These are phyloP conservation scores for Xylaria sp. DNA, from an alignment of 2,329 filamentous ascomycete genomes.

Conservation along the genomic window DNA sequence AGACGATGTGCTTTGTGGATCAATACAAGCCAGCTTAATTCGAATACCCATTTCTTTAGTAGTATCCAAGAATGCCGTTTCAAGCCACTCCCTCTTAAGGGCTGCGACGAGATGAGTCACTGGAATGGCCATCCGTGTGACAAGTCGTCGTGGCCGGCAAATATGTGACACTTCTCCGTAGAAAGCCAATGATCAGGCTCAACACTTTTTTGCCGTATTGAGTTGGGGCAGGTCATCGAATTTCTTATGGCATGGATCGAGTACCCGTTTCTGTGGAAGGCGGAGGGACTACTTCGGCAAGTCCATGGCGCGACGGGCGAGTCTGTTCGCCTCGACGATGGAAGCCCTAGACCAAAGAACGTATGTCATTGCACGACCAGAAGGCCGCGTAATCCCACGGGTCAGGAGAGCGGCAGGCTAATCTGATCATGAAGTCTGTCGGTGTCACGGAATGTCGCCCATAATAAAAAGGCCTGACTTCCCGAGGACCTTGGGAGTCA, in stretches of 20 bases:
- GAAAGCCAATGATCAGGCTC: constrained; percentile 1
- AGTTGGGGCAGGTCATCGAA: constrained; percentile 1
- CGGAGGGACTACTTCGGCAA: constrained; percentile 5
- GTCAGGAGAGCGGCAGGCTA: not conserved
- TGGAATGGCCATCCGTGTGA: constrained; percentile 2
- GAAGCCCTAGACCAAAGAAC: not conserved
- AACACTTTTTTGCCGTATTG: not conserved
- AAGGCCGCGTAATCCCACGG: constrained; percentile 13
- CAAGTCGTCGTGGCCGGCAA: constrained; percentile 2
- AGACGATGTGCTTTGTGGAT: constrained; percentile 11
- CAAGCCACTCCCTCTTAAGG: not conserved
- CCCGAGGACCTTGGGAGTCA: not conserved
- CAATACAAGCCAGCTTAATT: constrained; percentile 3
- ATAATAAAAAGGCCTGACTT: constrained; percentile 5
- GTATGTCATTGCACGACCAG: constrained; percentile 15
- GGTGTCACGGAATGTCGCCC: not conserved
- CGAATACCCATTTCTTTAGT: not conserved
- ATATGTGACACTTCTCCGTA: constrained; percentile 1
- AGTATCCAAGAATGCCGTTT: not conserved
- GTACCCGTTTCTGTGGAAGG: constrained; percentile 8
- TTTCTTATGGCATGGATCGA: constrained; percentile 7
- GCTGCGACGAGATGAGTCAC: constrained; percentile 5
- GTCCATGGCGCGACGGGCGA: not conserved
- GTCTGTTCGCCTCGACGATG: not conserved
- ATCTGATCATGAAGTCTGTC: not conserved